Base-by-base conservation (phyloP, 306 rosid genomes). In the Argentina anserina region DNA sequence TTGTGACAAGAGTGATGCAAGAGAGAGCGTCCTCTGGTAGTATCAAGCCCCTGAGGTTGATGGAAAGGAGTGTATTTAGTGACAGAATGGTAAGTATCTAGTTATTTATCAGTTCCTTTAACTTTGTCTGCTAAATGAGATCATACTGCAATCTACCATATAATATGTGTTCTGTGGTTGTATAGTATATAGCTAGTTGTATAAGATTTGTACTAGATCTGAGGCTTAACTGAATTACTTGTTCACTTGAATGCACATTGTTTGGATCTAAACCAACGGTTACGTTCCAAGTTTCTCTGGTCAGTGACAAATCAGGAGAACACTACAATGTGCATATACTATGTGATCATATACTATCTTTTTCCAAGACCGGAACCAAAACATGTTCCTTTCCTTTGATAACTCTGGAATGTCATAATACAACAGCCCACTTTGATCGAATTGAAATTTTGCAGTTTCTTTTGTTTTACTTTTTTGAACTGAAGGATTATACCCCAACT, bases 1-100 rank as follows among this genome's bases (percentile, higher is more conserved):
- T 94, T 73, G 97, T 91, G 37, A 91, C 98, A 18, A 86, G 98
- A 83, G 87, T 94, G 64, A 91, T 94, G 98, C 98, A 91, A 87
- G 97, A 94, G 90, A 88, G 88, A 81, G 97, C 86, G 84, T 94
- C 98, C 33, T 91, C 96, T 67, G 87, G 86, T 71, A 96, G 98
- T 73, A 82, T 94, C 71, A 94, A 91, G 90, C 98, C 98, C 75
- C 97, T 94, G 72, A 85, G 98, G 50, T 78, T 94, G 89, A 91
- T 91, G 98, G 97, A 94, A 84, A 88, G 96, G 92, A 94, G 98
- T 36, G 97, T 94, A 80, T 94, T 94, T 84, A 94, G 98, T 78
- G 98, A 94, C 87, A 80, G 97, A 75, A 94, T 94, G 97, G 97
- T 94, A 74, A 85, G 89, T 75, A 42, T 50, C n/a, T n/a, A 26